Percentiles rank a stretch among this genome's conserved stretches.
Evolutionary conservation across 345 rosid genomes (phyloP).

Genomic region (Limnanthes douglasii): DNA sequence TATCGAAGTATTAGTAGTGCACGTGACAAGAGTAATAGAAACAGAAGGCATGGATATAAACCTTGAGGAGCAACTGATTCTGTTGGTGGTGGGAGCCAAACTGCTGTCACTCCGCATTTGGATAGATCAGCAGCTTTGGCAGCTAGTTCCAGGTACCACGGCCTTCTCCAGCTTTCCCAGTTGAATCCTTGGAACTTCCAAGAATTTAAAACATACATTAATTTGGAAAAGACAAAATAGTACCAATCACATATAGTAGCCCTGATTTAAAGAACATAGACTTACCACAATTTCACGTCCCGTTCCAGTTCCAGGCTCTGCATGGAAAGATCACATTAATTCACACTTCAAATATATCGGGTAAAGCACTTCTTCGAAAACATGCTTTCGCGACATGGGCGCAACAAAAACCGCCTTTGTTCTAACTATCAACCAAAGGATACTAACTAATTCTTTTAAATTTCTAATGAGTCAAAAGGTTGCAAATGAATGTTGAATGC

Average conservation of each 20-base stretch:
- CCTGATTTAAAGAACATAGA: conserved; percentile 2
- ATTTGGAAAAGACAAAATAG: neutral
- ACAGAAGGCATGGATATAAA: conserved; percentile 1
- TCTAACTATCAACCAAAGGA: no score
- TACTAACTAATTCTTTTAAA: no score
- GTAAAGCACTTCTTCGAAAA: neutral
- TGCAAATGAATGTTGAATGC: no score
- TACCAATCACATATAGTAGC: neutral
- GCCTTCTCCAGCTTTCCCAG: conserved; percentile 40
- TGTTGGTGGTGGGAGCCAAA: conserved; percentile 43
- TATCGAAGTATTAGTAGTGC: no score
- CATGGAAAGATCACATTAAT: conserved; percentile 7
- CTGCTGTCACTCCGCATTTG: conserved; percentile 23
- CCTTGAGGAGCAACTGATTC: conserved; percentile 41
- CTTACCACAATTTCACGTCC: conserved; percentile 40
- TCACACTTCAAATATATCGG: conserved; percentile 2
- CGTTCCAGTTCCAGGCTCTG: conserved; percentile 42
- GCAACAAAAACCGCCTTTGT: no score
- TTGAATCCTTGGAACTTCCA: conserved; percentile 44
- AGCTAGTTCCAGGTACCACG: conserved; percentile 33
- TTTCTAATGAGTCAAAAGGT: no score
- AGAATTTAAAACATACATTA: neutral
- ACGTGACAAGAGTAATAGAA: no score
- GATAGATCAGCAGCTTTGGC: conserved; percentile 33
- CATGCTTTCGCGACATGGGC: neutral